Percentiles rank a stretch among this genome's conserved stretches.
Conservation (phyloP, 805 yeast genomes). For the Zygotorulaspora florentina region DNA sequence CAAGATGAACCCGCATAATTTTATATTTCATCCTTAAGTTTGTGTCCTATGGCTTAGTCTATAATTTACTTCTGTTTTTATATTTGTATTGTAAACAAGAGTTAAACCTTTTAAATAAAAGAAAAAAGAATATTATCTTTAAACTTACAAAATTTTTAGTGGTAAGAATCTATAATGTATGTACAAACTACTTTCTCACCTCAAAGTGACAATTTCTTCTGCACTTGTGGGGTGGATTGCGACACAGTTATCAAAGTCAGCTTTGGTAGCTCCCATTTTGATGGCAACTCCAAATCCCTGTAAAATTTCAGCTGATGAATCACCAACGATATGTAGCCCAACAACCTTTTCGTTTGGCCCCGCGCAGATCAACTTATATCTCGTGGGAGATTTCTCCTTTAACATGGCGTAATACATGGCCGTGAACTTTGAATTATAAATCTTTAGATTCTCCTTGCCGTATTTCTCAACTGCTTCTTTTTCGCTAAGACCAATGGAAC, state of each 20-base stretch:
- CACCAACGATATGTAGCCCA: constrained; percentile 93
- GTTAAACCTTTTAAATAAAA: constrained; percentile 10
- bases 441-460: constrained; percentile 75
- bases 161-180: background rate
- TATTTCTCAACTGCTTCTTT: constrained; percentile 69
- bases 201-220: constrained; percentile 85
- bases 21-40: constrained; percentile 12
- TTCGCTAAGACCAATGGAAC: constrained; percentile 85
- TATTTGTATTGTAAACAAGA: constrained; percentile 19
- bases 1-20: constrained; percentile 17
- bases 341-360: constrained; percentile 89
- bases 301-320: constrained; percentile 81
- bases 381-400: constrained; percentile 75
- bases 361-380: constrained; percentile 73
- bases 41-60: constrained; percentile 16
- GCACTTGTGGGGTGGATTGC: constrained; percentile 99
- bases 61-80: constrained; percentile 16
- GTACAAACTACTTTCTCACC: constrained; percentile 14
- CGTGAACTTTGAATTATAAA: constrained; percentile 77
- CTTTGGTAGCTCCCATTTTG: constrained; percentile 98
- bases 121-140: background rate
- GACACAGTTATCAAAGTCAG: constrained; percentile 90
- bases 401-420: constrained; percentile 93
- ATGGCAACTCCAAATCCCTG: constrained; percentile 99
- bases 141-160: background rate